These are phyloP conservation scores for Westerdykella ornata DNA, from an alignment of 2,329 filamentous ascomycete genomes.

Conservation along the genomic window DNA sequence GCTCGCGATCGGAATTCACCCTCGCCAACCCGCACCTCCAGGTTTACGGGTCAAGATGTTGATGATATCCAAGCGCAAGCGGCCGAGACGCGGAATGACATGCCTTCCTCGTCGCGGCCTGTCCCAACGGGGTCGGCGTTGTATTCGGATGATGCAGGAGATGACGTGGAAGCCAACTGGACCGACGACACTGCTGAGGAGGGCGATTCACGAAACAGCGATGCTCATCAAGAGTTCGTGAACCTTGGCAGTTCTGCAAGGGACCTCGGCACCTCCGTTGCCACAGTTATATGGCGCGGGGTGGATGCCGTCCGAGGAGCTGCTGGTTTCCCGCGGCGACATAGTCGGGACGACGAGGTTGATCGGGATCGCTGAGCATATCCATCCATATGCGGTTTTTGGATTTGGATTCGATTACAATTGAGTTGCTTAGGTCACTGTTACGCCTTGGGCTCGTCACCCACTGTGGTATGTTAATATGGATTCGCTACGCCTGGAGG, in stretches of 20 bases:
- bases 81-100: constrained; percentile 41
- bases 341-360: constrained; percentile 23
- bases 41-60: constrained; percentile 30
- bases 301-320: constrained; percentile 28
- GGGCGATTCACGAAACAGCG: constrained; percentile 32
- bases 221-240: constrained; percentile 9
- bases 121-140: constrained; percentile 31
- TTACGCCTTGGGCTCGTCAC: neutral
- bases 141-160: constrained; percentile 7
- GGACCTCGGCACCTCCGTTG: constrained; percentile 29
- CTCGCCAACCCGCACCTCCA: constrained; percentile 14
- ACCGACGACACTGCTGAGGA: constrained; percentile 36
- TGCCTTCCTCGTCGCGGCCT: constrained; percentile 47
- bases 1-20: constrained; percentile 20
- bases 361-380: constrained; percentile 27
- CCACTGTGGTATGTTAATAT: neutral
- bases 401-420: neutral
- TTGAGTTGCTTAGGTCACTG: neutral
- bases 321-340: constrained; percentile 24
- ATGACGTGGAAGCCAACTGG: constrained; percentile 32
- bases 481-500: too few species aligned
- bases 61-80: constrained; percentile 43
- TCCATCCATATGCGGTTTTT: too few species aligned
- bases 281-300: constrained; percentile 33
- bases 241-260: constrained; percentile 23